Percentiles rank a stretch among this genome's conserved stretches.
Evolutionary conservation across 352 stramenopile genomes (phyloP).

Genomic region (Thalassiosira livingstoniorum): DNA sequence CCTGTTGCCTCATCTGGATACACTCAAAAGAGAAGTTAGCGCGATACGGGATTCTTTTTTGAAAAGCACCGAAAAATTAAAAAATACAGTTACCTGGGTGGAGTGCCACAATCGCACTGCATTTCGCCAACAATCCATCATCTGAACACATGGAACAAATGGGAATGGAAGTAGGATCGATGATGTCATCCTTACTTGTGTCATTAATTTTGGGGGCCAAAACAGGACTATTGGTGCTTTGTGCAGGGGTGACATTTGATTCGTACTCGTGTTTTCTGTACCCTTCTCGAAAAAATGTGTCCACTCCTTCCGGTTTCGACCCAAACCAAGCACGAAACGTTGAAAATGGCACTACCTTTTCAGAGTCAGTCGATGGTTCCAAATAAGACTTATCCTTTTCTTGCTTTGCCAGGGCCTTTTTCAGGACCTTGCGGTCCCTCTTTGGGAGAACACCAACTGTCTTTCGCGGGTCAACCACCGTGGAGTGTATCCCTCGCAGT

Average conservation of each 20-base stretch:
- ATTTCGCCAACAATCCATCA: slow-evolving; percentile 48
- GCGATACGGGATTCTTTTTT: not conserved
- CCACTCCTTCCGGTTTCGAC: slow-evolving; percentile 60
- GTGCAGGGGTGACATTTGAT: not conserved
- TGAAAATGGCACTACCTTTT: slow-evolving; percentile 62
- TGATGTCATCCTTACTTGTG: not conserved
- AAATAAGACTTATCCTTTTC: no score
- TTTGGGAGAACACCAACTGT: slow-evolving; percentile 72
- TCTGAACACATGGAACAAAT: slow-evolving; percentile 58
- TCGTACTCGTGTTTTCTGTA: not conserved
- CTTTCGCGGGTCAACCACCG: slow-evolving; percentile 75
- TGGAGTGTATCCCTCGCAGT: slow-evolving; percentile 67
- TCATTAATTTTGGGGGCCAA: not conserved
- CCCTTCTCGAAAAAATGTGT: slow-evolving; percentile 65
- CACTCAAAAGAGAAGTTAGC: not conserved
- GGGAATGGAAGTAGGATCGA: slow-evolving; percentile 39
- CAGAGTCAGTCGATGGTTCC: slow-evolving; percentile 3
- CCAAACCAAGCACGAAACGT: slow-evolving; percentile 78
- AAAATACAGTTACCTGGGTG: slow-evolving; percentile 70
- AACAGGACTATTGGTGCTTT: not conserved
- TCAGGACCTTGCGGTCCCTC: slow-evolving; percentile 74
- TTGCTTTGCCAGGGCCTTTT: slow-evolving; percentile 26
- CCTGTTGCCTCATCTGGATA: no score
- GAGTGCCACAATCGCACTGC: slow-evolving; percentile 71
- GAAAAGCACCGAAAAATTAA: not conserved